Percentiles rank a stretch among this genome's conserved stretches.
These are phyloP conservation scores for Candida parachauliodes DNA, from an alignment of 805 yeast genomes.

Conservation along the genomic window DNA sequence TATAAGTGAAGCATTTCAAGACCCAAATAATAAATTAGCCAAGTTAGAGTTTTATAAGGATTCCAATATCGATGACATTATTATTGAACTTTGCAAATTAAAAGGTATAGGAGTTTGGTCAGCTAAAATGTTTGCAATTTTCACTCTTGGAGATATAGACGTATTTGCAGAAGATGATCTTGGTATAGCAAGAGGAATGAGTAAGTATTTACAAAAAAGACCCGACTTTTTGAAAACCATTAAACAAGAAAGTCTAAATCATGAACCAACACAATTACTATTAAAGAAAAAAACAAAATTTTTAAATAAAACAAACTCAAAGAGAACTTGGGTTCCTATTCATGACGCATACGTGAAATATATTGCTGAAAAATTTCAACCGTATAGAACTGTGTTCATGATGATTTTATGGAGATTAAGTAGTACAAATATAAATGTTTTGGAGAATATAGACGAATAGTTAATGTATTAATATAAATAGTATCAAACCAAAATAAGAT, in stretches of 20 bases:
- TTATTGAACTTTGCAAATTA: conserved; percentile 46
- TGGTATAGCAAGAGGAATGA: conserved; percentile 81
- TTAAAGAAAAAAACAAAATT: conserved; percentile 36
- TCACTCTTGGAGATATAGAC: conserved; percentile 63
- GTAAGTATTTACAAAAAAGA: conserved; percentile 54
- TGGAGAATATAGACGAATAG: conserved; percentile 19
- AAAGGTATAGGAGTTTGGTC: conserved; percentile 86
- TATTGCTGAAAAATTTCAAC: conserved; percentile 57
- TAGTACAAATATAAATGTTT: conserved; percentile 51
- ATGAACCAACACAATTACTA: conserved; percentile 28
- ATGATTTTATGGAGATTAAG: conserved; percentile 70
- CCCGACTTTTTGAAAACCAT: conserved; percentile 47
- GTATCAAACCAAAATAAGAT: conserved; percentile 6
- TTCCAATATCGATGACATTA: conserved; percentile 42
- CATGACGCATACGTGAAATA: conserved; percentile 56
- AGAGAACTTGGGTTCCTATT: conserved; percentile 62
- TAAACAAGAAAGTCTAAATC: conserved; percentile 28
- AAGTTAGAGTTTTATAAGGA: conserved; percentile 33
- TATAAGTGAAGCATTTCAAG: conserved; percentile 50
- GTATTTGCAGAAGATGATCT: conserved; percentile 76
- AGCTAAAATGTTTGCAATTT: conserved; percentile 80
- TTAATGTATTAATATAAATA: conserved; percentile 4
- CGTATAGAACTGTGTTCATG: conserved; percentile 68
- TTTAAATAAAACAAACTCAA: conserved; percentile 33
- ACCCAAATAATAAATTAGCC: conserved; percentile 29